Evolutionary conservation across 2,329 filamentous ascomycete species (phyloP).

Genomic region (Aspergillus amoenus): DNA sequence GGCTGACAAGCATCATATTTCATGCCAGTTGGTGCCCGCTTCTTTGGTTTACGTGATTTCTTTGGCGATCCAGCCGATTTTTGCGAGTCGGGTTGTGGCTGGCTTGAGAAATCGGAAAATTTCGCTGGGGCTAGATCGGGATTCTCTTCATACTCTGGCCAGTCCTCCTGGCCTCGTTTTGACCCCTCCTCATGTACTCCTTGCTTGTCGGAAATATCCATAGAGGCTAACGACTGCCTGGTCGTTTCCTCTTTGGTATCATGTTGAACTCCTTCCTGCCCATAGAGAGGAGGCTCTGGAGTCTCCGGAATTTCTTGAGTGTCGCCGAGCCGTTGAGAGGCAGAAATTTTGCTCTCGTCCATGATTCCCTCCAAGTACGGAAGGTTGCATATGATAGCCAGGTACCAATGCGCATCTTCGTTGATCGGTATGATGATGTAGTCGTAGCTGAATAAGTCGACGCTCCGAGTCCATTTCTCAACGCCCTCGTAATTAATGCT

Average conservation of each 20-base stretch:
- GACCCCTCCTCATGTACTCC: neutral
- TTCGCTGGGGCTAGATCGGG: constrained; percentile 13
- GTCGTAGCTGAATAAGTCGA: constrained; percentile 81
- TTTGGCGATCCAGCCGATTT: constrained; percentile 9
- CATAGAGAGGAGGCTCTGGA: constrained; percentile 16
- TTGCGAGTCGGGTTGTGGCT: constrained; percentile 13
- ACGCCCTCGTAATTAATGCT: constrained; percentile 82
- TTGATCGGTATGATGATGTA: constrained; percentile 93
- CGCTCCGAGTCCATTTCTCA: constrained; percentile 79
- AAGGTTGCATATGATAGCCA: constrained; percentile 92
- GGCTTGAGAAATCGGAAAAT: constrained; percentile 15
- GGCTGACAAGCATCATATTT: constrained; percentile 57
- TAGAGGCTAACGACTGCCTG: constrained; percentile 27
- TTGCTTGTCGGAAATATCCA: constrained; percentile 28
- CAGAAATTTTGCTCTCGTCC: constrained; percentile 4
- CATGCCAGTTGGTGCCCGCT: constrained; percentile 27
- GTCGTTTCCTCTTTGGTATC: constrained; percentile 24
- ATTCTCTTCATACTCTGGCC: constrained; percentile 33
- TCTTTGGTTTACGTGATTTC: constrained; percentile 23
- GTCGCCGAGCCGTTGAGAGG: constrained; percentile 18
- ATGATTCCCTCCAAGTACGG: constrained; percentile 54
- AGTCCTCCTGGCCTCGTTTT: constrained; percentile 21
- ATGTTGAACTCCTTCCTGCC: constrained; percentile 2
- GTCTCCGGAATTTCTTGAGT: constrained; percentile 30
- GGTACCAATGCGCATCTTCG: constrained; percentile 84